Percentiles rank a stretch among this genome's conserved stretches.
Evolutionary conservation across 805 yeast genomes (phyloP).

Genomic region (Candida sanyiensis): DNA sequence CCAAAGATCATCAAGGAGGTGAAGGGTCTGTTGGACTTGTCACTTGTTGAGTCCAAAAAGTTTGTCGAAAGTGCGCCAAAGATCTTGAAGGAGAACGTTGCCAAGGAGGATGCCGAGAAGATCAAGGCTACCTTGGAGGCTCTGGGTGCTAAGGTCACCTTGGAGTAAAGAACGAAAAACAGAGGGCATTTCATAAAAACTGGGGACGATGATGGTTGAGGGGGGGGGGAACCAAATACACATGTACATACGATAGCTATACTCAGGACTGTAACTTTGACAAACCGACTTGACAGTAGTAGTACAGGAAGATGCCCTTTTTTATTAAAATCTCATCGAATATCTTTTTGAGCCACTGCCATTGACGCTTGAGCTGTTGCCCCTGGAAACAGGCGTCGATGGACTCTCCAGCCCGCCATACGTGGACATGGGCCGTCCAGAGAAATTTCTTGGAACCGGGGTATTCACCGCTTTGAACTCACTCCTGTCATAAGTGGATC

Average conservation of each 20-base stretch:
- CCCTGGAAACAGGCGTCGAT: neutral
- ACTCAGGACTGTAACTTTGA: neutral
- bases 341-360: slow-evolving; percentile 15
- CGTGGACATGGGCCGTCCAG: slow-evolving; percentile 5
- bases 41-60: slow-evolving; percentile 95
- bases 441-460: slow-evolving; percentile 7
- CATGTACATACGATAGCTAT: slow-evolving; percentile 7
- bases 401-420: slow-evolving; percentile 3
- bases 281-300: too few species aligned
- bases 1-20: slow-evolving; percentile 98
- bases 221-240: neutral
- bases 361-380: neutral
- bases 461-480: slow-evolving; percentile 8
- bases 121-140: slow-evolving; percentile 89
- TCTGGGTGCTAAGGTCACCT: slow-evolving; percentile 85
- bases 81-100: slow-evolving; percentile 87
- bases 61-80: slow-evolving; percentile 98
- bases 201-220: neutral
- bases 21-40: slow-evolving; percentile 82
- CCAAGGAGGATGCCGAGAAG: slow-evolving; percentile 97
- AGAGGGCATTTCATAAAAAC: neutral
- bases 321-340: slow-evolving; percentile 21
- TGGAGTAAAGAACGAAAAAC: slow-evolving; percentile 51
- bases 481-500: neutral
- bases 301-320: neutral